Base-by-base conservation (phyloP, 441 rosid species). In the Adansonia madagascariensis region DNA sequence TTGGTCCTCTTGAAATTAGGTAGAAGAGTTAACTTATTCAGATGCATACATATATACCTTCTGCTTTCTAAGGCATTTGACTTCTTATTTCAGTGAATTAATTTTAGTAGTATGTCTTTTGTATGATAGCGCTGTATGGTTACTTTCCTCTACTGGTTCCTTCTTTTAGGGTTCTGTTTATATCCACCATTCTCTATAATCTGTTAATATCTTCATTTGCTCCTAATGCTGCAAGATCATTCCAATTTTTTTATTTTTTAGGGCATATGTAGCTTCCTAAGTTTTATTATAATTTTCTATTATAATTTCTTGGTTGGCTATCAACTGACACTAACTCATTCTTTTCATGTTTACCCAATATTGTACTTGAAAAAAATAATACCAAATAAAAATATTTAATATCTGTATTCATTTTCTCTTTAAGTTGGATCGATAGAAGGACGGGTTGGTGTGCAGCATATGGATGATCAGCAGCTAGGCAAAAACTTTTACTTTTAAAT, bases 401-500 rank as follows among this genome's bases (percentile, higher is more conserved):
- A 14, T 75, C 59, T 55, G 50, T 66, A 61, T 61, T 46, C 35
- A 55, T 74, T 4, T 20, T 43, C 3, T 8, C 35, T 20, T 18
- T 59, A 95, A 97, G 92, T 95, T 83, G 98, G 99, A 17, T 94
- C 98, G 59, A 92, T 94, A 20, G 97, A 94, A 72, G 98, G 99
- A 41, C 84, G 98, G 79, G 98, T 94, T 78, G 98, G 98, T 11
- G 99, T 95, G 12, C 99, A 94, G 76, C 99, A 95, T 83, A 86
- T 92, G 82, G 99, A 95, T 82, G 99, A 95, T 80, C 72, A 90
- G 43, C 97, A 87, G 52, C 91, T 85, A 53, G 71, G 69, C 64
- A 95, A 89, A 80, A 94, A 95, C 39, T 79, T 95, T 94, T 79
- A 95, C 99, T 56, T 95, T 95, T 77, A 94, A 92, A 84, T 95